Conservation (phyloP, 176 grass and related monocot genomes). For the Avena insularis region DNA sequence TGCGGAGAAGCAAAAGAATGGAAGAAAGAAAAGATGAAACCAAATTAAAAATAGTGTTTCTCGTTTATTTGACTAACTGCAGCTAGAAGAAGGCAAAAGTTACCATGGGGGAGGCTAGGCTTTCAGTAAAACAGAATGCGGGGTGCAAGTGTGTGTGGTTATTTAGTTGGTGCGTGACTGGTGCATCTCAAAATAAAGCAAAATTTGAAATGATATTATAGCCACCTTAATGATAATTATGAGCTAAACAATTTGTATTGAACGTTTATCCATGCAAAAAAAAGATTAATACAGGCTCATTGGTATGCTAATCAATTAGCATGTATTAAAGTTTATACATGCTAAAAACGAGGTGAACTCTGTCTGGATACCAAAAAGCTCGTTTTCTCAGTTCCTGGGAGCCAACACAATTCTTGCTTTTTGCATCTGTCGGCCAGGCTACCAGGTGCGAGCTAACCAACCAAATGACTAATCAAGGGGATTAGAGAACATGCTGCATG, state of each 20-base stretch:
- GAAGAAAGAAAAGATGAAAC: slow-evolving; percentile 32
- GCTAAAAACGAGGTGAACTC: background rate
- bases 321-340: no score
- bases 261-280: background rate
- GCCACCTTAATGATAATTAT: background rate
- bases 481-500: background rate
- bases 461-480: slow-evolving; percentile 15
- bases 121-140: background rate
- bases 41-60: background rate
- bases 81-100: background rate
- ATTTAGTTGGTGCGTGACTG: background rate
- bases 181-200: background rate
- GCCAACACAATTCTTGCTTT: background rate
- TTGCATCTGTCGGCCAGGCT: background rate
- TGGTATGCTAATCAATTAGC: background rate
- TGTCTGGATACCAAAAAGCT: background rate
- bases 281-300: background rate
- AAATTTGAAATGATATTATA: background rate
- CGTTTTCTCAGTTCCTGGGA: slow-evolving; percentile 3
- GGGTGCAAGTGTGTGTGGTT: background rate
- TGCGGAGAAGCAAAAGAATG: background rate
- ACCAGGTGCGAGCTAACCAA: background rate
- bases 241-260: background rate
- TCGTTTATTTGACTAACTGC: background rate
- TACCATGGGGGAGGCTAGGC: background rate